phyloP scores from a whole-genome alignment of 1,139 yeast genomes.

The Suhomyces yuchorum region DNA sequence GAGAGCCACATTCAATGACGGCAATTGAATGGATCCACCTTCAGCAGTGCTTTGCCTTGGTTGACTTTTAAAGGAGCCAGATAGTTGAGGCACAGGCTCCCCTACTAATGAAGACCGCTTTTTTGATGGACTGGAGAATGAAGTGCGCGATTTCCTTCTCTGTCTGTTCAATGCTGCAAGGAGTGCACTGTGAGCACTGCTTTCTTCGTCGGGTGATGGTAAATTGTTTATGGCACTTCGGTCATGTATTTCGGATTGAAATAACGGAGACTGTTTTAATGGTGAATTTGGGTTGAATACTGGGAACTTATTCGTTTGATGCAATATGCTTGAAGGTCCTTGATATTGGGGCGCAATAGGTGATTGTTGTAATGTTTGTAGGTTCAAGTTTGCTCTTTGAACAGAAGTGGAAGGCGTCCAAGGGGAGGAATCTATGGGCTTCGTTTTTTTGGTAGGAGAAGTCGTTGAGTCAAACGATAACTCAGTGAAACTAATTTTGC shows the following conservation, averaged over 20 bases:
- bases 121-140: constrained; percentile 18
- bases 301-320: constrained; percentile 6
- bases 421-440: constrained; percentile 14
- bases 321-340: constrained; percentile 2
- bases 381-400: constrained; percentile 36
- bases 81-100: neutral
- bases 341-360: constrained; percentile 22
- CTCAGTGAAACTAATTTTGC: constrained; percentile 36
- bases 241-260: constrained; percentile 17
- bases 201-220: constrained; percentile 42
- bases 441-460: constrained; percentile 32
- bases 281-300: constrained; percentile 15
- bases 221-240: constrained; percentile 17
- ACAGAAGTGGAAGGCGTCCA: constrained; percentile 29
- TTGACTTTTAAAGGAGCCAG: constrained; percentile 5
- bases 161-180: constrained; percentile 43
- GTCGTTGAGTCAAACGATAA: constrained; percentile 32
- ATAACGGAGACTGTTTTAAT: constrained; percentile 29
- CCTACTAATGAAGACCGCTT: constrained; percentile 10
- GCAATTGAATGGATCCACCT: constrained; percentile 22
- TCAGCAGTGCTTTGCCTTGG: constrained; percentile 2
- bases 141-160: constrained; percentile 25
- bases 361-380: constrained; percentile 43
- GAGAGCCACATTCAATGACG: constrained; percentile 35
- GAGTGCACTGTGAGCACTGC: constrained; percentile 48